A percentile compares a stretch with the other conserved stretches of the same genome.
phyloP scores from a whole-genome alignment of 2,329 filamentous ascomycete species.

The Venturia asperata region DNA sequence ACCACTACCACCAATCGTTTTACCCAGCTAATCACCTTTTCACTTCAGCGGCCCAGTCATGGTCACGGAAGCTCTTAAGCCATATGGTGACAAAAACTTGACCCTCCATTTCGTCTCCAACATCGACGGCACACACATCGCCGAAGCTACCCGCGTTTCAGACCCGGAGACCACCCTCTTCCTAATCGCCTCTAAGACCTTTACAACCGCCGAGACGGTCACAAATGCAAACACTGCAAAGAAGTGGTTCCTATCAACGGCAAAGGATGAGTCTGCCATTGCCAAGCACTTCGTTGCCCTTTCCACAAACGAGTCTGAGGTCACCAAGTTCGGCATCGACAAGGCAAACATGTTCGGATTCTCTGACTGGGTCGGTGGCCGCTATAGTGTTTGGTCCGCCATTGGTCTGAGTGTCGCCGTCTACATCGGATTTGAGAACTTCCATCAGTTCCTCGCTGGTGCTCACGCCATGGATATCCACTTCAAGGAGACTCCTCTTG shows the following conservation, averaged over 20 bases:
- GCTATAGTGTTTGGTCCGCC: conserved; percentile 98
- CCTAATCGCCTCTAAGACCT: conserved; percentile 97
- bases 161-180: conserved; percentile 98
- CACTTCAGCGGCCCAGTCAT: conserved; percentile 81
- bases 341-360: conserved; percentile 99
- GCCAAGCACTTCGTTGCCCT: conserved; percentile 98
- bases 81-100: conserved; percentile 78
- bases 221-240: conserved; percentile 98
- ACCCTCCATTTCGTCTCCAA: conserved; percentile 98
- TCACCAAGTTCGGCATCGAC: conserved; percentile 98
- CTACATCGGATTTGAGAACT: conserved; percentile 96
- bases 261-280: conserved; percentile 66
- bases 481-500: conserved; percentile 83
- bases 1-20: background rate
- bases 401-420: conserved; percentile 91
- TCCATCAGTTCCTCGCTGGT: conserved; percentile 89
- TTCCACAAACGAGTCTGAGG: conserved; percentile 90
- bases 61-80: conserved; percentile 95
- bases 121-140: conserved; percentile 97
- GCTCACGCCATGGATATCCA: conserved; percentile 98
- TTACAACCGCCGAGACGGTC: conserved; percentile 94
- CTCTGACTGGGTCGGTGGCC: conserved; percentile 95
- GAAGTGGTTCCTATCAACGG: conserved; percentile 85
- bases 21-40: background rate
- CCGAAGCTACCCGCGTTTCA: conserved; percentile 80